Percentiles rank a stretch among this genome's conserved stretches.
Evolutionary conservation across 371 early-diverging fungal genomes (phyloP).

Genomic region (Mucor piriformis): DNA sequence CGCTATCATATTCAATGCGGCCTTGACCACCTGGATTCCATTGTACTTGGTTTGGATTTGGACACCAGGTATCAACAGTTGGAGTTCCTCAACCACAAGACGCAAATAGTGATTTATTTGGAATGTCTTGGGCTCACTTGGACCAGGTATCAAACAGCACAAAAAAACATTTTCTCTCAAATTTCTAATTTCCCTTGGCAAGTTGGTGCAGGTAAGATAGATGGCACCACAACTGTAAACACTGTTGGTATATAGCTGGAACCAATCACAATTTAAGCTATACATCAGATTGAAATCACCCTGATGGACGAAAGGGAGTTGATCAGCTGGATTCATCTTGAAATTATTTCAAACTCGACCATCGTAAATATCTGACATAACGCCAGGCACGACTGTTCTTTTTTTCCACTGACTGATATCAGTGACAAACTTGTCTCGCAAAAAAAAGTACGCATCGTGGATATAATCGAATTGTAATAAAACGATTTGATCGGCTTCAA

Average conservation of each 20-base stretch:
- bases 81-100: conserved; percentile 15
- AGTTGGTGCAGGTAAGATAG: conserved; percentile 14
- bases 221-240: conserved; percentile 4
- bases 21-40: conserved; percentile 1
- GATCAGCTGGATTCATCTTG: neutral
- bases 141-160: conserved; percentile 19
- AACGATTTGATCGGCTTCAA: neutral
- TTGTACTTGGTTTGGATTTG: neutral
- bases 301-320: neutral
- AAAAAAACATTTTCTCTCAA: conserved; percentile 12
- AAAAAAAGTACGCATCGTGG: neutral
- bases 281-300: neutral
- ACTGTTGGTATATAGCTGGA: neutral
- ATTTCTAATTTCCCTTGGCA: conserved; percentile 6
- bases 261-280: neutral
- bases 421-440: neutral
- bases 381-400: neutral
- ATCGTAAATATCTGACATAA: neutral
- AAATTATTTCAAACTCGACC: neutral
- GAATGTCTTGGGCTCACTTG: conserved; percentile 8
- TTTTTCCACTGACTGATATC: neutral
- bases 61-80: conserved; percentile 6
- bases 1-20: conserved; percentile 9
- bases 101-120: conserved; percentile 16
- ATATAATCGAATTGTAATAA: neutral